These are phyloP conservation scores for Tagetes patula DNA, from an alignment of 129 eudicot species.

Conservation along the genomic window DNA sequence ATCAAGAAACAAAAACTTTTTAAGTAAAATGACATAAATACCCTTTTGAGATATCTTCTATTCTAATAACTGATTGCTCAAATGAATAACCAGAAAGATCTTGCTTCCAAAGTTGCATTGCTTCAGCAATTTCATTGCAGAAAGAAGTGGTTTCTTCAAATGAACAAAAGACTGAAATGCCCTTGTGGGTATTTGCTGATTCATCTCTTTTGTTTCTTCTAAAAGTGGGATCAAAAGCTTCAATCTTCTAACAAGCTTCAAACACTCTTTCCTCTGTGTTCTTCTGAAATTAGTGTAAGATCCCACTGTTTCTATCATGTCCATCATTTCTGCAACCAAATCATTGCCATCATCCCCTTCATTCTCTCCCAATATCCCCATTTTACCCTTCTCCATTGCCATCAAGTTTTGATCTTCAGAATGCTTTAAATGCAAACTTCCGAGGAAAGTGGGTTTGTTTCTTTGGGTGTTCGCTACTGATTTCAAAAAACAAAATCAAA, in stretches of 20 bases:
- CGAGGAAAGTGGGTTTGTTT: constrained; percentile 35
- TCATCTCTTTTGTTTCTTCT: constrained; percentile 56
- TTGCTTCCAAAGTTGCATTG: constrained; percentile 63
- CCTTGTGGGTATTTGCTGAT: constrained; percentile 25
- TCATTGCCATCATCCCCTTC: constrained; percentile 28
- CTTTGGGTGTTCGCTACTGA: constrained; percentile 16
- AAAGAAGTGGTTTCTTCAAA: constrained; percentile 45
- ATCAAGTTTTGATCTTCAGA: constrained; percentile 21
- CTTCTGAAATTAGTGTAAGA: constrained; percentile 43
- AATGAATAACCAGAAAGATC: constrained; percentile 58
- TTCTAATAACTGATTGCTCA: not conserved
- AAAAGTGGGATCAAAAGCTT: constrained; percentile 59
- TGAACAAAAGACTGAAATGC: constrained; percentile 33
- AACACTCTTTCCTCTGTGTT: constrained; percentile 63
- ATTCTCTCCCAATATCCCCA: constrained; percentile 23
- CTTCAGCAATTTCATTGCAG: constrained; percentile 59
- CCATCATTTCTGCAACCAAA: constrained; percentile 43
- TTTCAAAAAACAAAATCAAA: not conserved
- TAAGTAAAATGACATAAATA: constrained; percentile 14
- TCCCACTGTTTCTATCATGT: constrained; percentile 49
- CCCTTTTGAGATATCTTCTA: constrained; percentile 25
- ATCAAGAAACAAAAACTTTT: not conserved
- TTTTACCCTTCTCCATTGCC: constrained; percentile 23
- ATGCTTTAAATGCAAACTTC: constrained; percentile 33
- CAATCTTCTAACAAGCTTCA: constrained; percentile 56